Evolutionary conservation across 169 alveolate species (phyloP).

Genomic region (Plasmodium vivax): DNA sequence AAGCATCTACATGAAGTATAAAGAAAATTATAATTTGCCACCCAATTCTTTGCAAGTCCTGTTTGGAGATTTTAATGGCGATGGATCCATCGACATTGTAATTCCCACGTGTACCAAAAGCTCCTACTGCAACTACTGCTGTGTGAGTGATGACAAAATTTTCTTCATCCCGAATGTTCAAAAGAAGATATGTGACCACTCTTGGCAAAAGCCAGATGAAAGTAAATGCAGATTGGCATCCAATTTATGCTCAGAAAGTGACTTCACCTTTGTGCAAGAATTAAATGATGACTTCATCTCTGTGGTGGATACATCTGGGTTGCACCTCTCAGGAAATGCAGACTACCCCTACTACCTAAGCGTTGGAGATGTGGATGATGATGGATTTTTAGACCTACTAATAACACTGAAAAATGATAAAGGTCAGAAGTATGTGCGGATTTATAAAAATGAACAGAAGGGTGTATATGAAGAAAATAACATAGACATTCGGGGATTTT

Average conservation of each 20-base stretch:
- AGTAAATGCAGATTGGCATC: slow-evolving; percentile 84
- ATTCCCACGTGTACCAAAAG: slow-evolving; percentile 82
- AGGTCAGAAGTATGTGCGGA: slow-evolving; percentile 59
- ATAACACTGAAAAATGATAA: slow-evolving; percentile 59
- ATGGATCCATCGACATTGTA: slow-evolving; percentile 86
- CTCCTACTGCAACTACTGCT: slow-evolving; percentile 72
- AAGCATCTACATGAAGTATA: slow-evolving; percentile 50
- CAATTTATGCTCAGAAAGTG: slow-evolving; percentile 81
- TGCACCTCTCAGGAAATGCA: slow-evolving; percentile 53
- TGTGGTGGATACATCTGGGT: slow-evolving; percentile 34
- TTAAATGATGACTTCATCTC: slow-evolving; percentile 37
- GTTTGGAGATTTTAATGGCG: slow-evolving; percentile 86
- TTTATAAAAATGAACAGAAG: slow-evolving; percentile 60
- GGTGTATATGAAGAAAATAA: slow-evolving; percentile 6
- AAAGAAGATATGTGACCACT: slow-evolving; percentile 80
- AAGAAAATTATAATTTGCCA: slow-evolving; percentile 73
- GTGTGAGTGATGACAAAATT: slow-evolving; percentile 50
- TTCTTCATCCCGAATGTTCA: slow-evolving; percentile 77
- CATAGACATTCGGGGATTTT: slow-evolving; percentile 37
- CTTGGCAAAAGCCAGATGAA: slow-evolving; percentile 79
- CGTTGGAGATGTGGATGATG: slow-evolving; percentile 74
- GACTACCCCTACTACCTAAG: slow-evolving; percentile 55
- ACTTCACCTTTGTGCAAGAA: slow-evolving; percentile 74
- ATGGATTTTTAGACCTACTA: slow-evolving; percentile 63
- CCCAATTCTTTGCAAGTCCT: slow-evolving; percentile 79